Conservation (phyloP, 352 stramenopile genomes). For the Phytophthora uliginosa region DNA sequence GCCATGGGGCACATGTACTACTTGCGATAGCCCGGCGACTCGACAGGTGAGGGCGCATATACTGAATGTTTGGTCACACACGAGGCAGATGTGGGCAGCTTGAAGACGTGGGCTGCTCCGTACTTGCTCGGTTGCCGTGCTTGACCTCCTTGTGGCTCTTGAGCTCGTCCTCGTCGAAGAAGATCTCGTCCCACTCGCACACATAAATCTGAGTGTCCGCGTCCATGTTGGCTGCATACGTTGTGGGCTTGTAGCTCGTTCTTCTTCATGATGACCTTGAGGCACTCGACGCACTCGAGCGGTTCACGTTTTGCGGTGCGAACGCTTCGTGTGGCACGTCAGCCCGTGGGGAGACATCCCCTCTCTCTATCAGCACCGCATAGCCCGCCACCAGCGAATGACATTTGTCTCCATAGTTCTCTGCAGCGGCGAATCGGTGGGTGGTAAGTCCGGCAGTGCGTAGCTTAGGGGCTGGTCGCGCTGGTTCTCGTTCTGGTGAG, state of each 20-base stretch:
- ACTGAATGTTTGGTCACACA: constrained; percentile 70
- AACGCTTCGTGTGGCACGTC: constrained; percentile 58
- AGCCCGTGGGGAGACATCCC: constrained; percentile 72
- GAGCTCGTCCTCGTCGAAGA: constrained; percentile 62
- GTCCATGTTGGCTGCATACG: constrained; percentile 33
- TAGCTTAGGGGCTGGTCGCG: too few species aligned
- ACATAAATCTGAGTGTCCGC: constrained; percentile 57
- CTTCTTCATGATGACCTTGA: constrained; percentile 87
- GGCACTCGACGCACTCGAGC: constrained; percentile 69
- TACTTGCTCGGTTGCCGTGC: constrained; percentile 28
- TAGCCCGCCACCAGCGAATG: constrained; percentile 64
- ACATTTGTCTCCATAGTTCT: constrained; percentile 67
- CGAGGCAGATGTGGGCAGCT: constrained; percentile 46
- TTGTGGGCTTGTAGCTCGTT: constrained; percentile 75
- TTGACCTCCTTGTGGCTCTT: constrained; percentile 47
- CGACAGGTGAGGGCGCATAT: constrained; percentile 73
- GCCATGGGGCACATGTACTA: constrained; percentile 65
- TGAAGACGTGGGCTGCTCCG: background rate
- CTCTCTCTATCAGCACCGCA: constrained; percentile 51
- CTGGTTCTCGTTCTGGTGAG: too few species aligned
- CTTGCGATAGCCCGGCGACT: constrained; percentile 71
- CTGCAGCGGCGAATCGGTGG: too few species aligned
- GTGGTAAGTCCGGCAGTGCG: too few species aligned
- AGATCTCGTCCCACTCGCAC: constrained; percentile 69
- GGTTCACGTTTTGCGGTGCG: constrained; percentile 64